A percentile compares a stretch with the other conserved stretches of the same genome.
Conservation (phyloP, 805 yeast genomes). For the Saccharomycopsis selenospora region DNA sequence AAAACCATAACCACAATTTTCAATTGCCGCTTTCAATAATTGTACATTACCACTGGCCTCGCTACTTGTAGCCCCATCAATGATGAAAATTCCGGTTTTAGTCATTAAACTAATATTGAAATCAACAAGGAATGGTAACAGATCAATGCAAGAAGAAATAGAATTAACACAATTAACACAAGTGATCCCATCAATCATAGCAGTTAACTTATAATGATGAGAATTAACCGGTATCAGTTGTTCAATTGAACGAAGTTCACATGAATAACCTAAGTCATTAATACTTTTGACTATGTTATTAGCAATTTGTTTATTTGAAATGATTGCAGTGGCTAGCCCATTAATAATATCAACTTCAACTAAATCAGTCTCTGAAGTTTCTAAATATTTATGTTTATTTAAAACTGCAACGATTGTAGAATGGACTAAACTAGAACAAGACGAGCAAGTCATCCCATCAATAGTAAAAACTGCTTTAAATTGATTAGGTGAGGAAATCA, state of each 20-base stretch:
- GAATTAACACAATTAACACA: conserved; percentile 66
- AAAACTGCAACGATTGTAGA: conserved; percentile 32
- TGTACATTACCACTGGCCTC: conserved; percentile 32
- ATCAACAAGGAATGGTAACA: conserved; percentile 45
- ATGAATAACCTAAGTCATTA: conserved; percentile 40
- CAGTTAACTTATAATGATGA: conserved; percentile 42
- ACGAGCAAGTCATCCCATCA: conserved; percentile 64
- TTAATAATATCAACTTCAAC: conserved; percentile 46
- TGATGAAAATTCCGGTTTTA: conserved; percentile 55
- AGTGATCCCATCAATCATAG: conserved; percentile 66
- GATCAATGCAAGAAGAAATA: conserved; percentile 39
- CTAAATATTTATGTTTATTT: conserved; percentile 14
- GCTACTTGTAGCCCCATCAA: conserved; percentile 33
- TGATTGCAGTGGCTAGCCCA: conserved; percentile 45
- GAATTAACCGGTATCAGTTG: conserved; percentile 55
- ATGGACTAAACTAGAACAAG: conserved; percentile 47
- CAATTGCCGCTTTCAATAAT: conserved; percentile 43
- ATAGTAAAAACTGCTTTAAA: conserved; percentile 49
- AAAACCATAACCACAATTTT: conserved; percentile 62
- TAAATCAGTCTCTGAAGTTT: conserved; percentile 18
- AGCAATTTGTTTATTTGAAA: conserved; percentile 46
- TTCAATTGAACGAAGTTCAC: conserved; percentile 48
- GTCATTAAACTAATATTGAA: conserved; percentile 50
- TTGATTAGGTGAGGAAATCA: conserved; percentile 24
- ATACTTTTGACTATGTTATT: conserved; percentile 42